A percentile compares a stretch with the other conserved stretches of the same genome.
phyloP scores from a whole-genome alignment of 176 grass and related monocot genomes.

The Lolium rigidum region DNA sequence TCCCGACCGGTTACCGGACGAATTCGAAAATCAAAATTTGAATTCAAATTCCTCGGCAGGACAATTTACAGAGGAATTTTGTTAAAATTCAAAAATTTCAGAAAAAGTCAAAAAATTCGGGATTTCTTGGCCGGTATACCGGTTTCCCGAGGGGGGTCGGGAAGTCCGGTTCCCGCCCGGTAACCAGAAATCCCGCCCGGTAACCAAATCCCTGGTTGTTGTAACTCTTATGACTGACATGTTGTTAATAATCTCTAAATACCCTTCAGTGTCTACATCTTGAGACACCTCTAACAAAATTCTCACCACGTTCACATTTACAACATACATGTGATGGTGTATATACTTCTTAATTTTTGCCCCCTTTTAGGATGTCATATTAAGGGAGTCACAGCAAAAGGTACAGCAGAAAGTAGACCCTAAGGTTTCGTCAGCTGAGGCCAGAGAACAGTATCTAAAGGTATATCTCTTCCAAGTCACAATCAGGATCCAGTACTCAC shows the following conservation, averaged over 20 bases:
- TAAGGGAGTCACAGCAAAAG: slow-evolving; percentile 81
- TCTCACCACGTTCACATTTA: neutral
- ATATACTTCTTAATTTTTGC: slow-evolving; percentile 15
- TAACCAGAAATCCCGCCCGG: too few relatives aligned
- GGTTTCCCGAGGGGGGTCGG: too few relatives aligned
- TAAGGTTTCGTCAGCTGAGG: slow-evolving; percentile 66
- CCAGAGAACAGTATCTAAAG: slow-evolving; percentile 76
- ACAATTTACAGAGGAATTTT: too few relatives aligned
- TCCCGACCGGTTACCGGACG: too few relatives aligned
- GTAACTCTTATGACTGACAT: neutral
- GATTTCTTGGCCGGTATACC: too few relatives aligned
- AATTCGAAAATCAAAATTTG: too few relatives aligned
- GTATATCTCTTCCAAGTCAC: slow-evolving; percentile 42
- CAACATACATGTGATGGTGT: neutral
- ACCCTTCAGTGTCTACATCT: neutral
- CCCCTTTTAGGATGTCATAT: slow-evolving; percentile 75
- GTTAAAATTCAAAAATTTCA: too few relatives aligned
- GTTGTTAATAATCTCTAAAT: slow-evolving; percentile 32
- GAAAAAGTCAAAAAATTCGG: too few relatives aligned
- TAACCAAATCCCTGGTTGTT: too few relatives aligned
- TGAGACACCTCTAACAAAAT: neutral
- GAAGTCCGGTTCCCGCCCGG: too few relatives aligned
- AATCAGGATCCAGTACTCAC: neutral
- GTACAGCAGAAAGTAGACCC: slow-evolving; percentile 66
- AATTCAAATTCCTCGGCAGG: too few relatives aligned